phyloP scores from a whole-genome alignment of 306 rosid species.

The Cucurbita argyrosperma region DNA sequence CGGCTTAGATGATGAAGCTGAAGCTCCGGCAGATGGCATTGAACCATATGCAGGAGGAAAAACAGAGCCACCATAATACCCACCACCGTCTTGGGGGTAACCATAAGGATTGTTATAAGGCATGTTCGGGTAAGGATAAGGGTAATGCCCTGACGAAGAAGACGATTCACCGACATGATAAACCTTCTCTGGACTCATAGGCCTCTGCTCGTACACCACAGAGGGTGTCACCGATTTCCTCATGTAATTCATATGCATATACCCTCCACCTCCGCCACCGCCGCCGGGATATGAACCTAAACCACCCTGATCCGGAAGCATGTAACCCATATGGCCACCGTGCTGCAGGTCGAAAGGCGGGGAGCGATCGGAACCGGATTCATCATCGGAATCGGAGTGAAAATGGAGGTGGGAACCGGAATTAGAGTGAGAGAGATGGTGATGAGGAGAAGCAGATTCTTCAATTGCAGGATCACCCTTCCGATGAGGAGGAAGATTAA shows the following conservation, averaged over 20 bases:
- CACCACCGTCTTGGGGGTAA: conserved; percentile 34
- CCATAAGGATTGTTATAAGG: conserved; percentile 15
- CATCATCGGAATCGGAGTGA: conserved; percentile 42
- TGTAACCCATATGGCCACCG: conserved; percentile 14
- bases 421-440: conserved; percentile 23
- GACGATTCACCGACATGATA: conserved; percentile 62
- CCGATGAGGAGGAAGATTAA: conserved; percentile 26
- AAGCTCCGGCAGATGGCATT: conserved; percentile 9
- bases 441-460: conserved; percentile 16
- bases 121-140: conserved; percentile 9
- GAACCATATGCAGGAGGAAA: conserved; percentile 24
- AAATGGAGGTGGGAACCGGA: conserved; percentile 71
- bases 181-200: conserved; percentile 24
- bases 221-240: conserved; percentile 52
- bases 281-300: conserved; percentile 13
- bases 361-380: conserved; percentile 30
- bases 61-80: conserved; percentile 19
- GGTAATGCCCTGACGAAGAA: conserved; percentile 20
- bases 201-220: conserved; percentile 49
- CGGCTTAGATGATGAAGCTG: conserved; percentile 35
- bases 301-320: conserved; percentile 11
- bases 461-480: conserved; percentile 22
- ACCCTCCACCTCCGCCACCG: conserved; percentile 15
- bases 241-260: conserved; percentile 51
- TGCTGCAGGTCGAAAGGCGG: conserved; percentile 39